These are phyloP conservation scores for Trichomonas tenax DNA, from an alignment of 208 protist species.

Conservation along the genomic window DNA sequence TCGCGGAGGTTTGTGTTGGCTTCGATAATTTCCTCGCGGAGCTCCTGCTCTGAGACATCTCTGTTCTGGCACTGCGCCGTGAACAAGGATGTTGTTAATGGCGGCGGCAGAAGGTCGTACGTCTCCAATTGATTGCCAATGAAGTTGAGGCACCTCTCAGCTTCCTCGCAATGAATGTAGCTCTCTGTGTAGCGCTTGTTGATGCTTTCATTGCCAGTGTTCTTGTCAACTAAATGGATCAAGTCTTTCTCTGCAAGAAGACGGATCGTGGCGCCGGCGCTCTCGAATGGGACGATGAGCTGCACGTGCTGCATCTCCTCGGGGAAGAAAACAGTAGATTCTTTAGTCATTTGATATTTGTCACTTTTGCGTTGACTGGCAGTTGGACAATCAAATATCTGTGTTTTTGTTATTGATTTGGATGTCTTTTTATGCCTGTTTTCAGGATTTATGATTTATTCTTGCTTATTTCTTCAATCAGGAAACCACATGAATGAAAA, in stretches of 20 bases:
- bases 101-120: neutral
- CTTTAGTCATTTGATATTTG: neutral
- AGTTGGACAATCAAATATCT: no score
- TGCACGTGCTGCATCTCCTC: neutral
- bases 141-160: neutral
- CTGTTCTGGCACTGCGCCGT: no score
- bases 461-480: no score
- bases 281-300: neutral
- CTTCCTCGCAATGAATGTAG: slow-evolving; percentile 16
- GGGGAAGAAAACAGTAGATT: neutral
- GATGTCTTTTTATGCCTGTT: no score
- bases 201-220: neutral
- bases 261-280: neutral
- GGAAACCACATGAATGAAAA: no score
- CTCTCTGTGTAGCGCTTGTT: neutral
- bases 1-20: neutral
- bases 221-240: neutral
- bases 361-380: no score
- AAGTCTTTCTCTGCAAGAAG: neutral
- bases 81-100: neutral
- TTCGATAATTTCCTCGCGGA: neutral
- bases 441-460: no score
- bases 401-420: no score
- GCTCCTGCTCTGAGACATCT: neutral
- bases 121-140: neutral